Conservation (phyloP, 306 rosid species). For the Abrus precatorius region DNA sequence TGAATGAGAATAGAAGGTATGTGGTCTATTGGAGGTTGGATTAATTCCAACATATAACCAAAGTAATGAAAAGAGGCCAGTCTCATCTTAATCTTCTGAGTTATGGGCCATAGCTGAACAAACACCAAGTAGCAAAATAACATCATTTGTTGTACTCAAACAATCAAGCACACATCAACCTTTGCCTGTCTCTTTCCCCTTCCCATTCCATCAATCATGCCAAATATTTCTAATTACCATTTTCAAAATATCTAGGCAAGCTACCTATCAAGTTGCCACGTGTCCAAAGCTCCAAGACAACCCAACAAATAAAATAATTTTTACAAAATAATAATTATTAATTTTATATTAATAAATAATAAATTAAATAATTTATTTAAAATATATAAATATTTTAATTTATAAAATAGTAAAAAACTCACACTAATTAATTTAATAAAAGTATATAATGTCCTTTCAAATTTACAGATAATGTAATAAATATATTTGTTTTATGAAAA, state of each 20-base stretch:
- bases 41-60: slow-evolving; percentile 7
- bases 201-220: slow-evolving; percentile 30
- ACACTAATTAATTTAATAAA: no score
- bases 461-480: no score
- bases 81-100: not conserved
- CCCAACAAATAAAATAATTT: not conserved
- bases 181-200: not conserved
- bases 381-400: no score
- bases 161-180: not conserved
- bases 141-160: not conserved
- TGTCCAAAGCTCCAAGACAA: not conserved
- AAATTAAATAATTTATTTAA: no score
- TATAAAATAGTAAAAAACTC: no score
- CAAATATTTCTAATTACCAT: not conserved
- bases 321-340: no score
- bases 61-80: slow-evolving; percentile 19
- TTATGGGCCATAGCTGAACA: not conserved
- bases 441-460: no score
- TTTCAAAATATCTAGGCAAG: not conserved
- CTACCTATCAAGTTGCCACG: not conserved
- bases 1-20: not conserved
- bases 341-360: no score
- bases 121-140: not conserved
- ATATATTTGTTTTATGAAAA: no score
- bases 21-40: not conserved